phyloP scores from a whole-genome alignment of 805 yeast species.

The Millerago galiae region DNA sequence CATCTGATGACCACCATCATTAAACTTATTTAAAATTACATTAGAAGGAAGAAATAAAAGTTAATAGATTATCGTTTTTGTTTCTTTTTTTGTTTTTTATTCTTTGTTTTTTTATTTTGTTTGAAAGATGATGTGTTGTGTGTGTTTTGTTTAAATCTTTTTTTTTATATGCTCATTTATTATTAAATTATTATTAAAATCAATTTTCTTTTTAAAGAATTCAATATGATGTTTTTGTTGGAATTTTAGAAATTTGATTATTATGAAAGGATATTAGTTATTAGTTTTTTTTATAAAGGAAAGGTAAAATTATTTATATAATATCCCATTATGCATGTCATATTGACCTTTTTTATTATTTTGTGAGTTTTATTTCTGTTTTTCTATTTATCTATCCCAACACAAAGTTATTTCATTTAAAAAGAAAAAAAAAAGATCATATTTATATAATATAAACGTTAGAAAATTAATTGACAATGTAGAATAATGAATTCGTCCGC shows the following conservation, averaged over 20 bases:
- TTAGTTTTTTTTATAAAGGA: constrained; percentile 1
- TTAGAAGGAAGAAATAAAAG: not conserved
- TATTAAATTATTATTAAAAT: not conserved
- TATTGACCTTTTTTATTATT: not conserved
- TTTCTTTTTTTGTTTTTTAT: not conserved
- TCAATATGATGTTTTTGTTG: constrained; percentile 1
- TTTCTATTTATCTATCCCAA: not conserved
- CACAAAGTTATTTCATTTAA: too few relatives aligned
- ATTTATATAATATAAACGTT: too few relatives aligned
- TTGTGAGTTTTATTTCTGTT: not conserved
- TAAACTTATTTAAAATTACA: constrained; percentile 1
- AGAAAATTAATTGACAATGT: too few relatives aligned
- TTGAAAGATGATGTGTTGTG: not conserved
- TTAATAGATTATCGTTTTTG: not conserved
- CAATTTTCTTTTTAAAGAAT: not conserved
- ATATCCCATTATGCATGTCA: constrained; percentile 1
- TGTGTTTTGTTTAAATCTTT: not conserved
- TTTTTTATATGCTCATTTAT: not conserved
- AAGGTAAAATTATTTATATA: too few relatives aligned
- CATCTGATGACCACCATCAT: constrained; percentile 44
- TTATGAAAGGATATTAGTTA: not conserved
- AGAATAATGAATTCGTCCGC: too few relatives aligned
- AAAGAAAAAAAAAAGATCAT: not conserved
- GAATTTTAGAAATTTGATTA: not conserved
- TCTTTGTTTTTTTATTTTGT: not conserved